Base-by-base conservation (phyloP, 2,329 filamentous ascomycete genomes). In the Cladosporium sp. region DNA sequence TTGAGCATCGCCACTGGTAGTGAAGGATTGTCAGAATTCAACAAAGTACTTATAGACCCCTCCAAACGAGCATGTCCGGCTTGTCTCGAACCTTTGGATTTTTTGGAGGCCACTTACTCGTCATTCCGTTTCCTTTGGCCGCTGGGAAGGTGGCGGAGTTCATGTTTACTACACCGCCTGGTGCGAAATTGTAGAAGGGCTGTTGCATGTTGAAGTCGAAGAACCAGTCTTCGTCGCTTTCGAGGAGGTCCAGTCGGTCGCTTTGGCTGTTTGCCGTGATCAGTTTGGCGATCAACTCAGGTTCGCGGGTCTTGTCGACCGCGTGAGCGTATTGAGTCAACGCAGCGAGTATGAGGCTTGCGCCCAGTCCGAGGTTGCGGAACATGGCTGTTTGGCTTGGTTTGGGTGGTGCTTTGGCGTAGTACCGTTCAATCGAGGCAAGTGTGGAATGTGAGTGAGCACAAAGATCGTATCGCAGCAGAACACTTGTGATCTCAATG, bases 81-180 rank as follows among this genome's bases (percentile, higher is more conserved):
- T 18, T 8, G 18, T n/a, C n/a, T n/a, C n/a, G n/a, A n/a, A n/a
- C n/a, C n/a, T n/a, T n/a, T n/a, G n/a, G n/a, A n/a, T n/a, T n/a
- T n/a, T n/a, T n/a, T n/a, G n/a, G n/a, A n/a, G n/a, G n/a, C n/a
- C 38, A 74, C 63, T 6, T 69, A 72, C 60, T 59, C 12, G 72
- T 77, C 64, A 78, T 71, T 33, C 73, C 73, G 29, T 74, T 67
- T 16, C 69, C 71, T 12, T 68, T 68, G 1, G 73, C 63, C 15
- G 74, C 73, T 4, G 75, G 75, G 55, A 77, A 77, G 16, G 73
- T 77, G 15, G 74, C 74, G 11, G 72, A 71, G 54, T 77, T 76
- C 55, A 76, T 76, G 55, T 75, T 78, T 54, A 74, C 67, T 29
- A 79, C 76, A 13, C 70, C 69, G 11, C 76, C 76, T 1, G 73